These are phyloP conservation scores for Penicillium nordicum DNA, from an alignment of 2,329 filamentous ascomycete genomes.

Conservation along the genomic window DNA sequence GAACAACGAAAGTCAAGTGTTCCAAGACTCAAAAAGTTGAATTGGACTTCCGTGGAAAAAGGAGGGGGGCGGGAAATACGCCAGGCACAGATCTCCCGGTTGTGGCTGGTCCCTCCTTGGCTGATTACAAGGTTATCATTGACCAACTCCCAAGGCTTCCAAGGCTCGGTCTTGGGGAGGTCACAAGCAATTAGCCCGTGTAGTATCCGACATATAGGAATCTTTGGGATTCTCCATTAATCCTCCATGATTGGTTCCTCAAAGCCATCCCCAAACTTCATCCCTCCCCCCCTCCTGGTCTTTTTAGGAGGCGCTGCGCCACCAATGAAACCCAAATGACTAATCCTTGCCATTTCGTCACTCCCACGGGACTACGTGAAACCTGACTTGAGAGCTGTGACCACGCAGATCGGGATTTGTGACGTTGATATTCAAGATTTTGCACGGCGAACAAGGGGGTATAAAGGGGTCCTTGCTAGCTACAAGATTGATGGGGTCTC, in stretches of 20 bases:
- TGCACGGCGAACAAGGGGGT: conserved; percentile 4
- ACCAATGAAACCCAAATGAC: conserved; percentile 3
- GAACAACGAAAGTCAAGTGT: neutral
- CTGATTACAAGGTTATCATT: neutral
- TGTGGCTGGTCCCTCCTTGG: conserved; percentile 6
- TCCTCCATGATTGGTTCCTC: neutral
- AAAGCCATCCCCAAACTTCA: neutral
- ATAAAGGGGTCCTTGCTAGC: neutral
- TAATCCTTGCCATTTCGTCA: conserved; percentile 9
- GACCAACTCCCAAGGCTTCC: neutral
- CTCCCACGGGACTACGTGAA: neutral
- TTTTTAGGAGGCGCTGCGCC: neutral
- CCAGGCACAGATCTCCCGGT: conserved; percentile 5
- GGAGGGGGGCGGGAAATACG: neutral
- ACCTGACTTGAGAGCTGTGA: neutral
- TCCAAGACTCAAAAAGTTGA: neutral
- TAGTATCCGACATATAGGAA: neutral
- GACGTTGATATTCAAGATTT: conserved; percentile 4
- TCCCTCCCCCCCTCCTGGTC: neutral
- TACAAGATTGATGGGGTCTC: neutral
- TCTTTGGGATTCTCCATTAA: neutral
- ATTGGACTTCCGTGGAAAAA: neutral
- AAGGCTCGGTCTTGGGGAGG: neutral
- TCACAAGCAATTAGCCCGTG: conserved; percentile 2
- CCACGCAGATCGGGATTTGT: conserved; percentile 3